Evolutionary conservation across 805 yeast species (phyloP).

Genomic region (Wickerhamiella lipophila): DNA sequence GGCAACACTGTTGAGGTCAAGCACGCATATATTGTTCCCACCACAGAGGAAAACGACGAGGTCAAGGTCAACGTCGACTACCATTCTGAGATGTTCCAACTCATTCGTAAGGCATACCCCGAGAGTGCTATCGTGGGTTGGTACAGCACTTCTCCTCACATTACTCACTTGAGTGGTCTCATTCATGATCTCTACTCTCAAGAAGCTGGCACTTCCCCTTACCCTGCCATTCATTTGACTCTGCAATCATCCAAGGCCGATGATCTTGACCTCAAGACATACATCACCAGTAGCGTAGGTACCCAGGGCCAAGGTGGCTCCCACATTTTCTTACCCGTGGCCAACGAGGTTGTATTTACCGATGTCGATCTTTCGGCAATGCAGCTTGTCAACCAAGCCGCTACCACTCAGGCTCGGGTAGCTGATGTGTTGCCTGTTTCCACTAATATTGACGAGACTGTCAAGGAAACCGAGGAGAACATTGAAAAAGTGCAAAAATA

Average conservation of each 20-base stretch:
- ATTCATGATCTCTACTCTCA: constrained; percentile 74
- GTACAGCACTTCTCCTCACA: constrained; percentile 48
- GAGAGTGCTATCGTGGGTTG: constrained; percentile 72
- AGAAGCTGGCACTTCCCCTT: constrained; percentile 54
- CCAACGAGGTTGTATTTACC: constrained; percentile 45
- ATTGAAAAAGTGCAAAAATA: constrained; percentile 30
- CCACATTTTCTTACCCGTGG: constrained; percentile 65
- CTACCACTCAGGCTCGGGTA: constrained; percentile 25
- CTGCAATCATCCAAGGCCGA: constrained; percentile 43
- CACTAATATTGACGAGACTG: constrained; percentile 26
- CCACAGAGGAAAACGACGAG: constrained; percentile 60
- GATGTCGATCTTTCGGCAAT: constrained; percentile 39
- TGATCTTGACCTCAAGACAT: constrained; percentile 51
- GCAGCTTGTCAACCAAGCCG: constrained; percentile 28
- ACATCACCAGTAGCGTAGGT: constrained; percentile 66
- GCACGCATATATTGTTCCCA: constrained; percentile 72
- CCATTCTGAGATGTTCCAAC: constrained; percentile 54
- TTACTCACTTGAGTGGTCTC: constrained; percentile 61
- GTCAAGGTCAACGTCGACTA: constrained; percentile 65
- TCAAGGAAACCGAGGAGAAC: constrained; percentile 30
- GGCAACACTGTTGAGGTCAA: constrained; percentile 61
- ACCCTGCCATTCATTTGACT: constrained; percentile 69
- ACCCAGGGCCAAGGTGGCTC: constrained; percentile 31
- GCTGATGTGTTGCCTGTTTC: constrained; percentile 28
- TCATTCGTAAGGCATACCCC: constrained; percentile 67